Base-by-base conservation (phyloP, 2,329 filamentous ascomycete species). In the Cladosporium cucumerinum region DNA sequence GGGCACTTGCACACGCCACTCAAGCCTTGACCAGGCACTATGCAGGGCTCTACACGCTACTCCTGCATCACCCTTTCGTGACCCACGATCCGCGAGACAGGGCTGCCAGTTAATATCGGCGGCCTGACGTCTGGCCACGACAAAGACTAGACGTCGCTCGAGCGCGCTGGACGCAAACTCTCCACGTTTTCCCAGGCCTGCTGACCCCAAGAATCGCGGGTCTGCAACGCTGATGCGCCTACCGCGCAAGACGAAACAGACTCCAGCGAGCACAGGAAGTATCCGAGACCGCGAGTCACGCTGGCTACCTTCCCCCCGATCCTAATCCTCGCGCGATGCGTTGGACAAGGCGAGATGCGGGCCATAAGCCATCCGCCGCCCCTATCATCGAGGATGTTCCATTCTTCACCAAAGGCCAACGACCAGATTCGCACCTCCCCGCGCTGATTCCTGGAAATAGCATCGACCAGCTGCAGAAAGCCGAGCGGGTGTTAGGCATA, bases 341-440 rank as follows among this genome's bases (percentile, higher is more conserved):
- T 36, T 62, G 52, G 36, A 34, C 48, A 39, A 39, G 49, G 49
- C 60, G 60, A 62, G 60, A 54, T 28, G 49, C 60, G 16, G 60
- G 32, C 60, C 59, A 61, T 23, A 62, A 62, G 49, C 30, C 46
- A 48, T 52, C 58, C 28, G 60, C 60, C 49, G 60, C 34, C 58
- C 58, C 58, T 55, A 34, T 28, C 32, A 62, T 62, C 14, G 60
- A 62, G 26, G 60, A 62, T 62, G 60, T 62, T 12, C 60, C 60
- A 1, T 62, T 62, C 60, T 62, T 62, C 49, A 62, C 60, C 25
- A 39, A 52, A 21, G 30, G 48, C 26, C 57, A 30, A 30, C 39
- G 32, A 18, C 58, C 43, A 28, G n/a, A 36, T 21, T 36, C 43
- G 28, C 58, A 51, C 34, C 30, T 36, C 8, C 21, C 54, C 54